Conservation (phyloP, 2,329 filamentous ascomycete genomes). For the Beauveria sp. region DNA sequence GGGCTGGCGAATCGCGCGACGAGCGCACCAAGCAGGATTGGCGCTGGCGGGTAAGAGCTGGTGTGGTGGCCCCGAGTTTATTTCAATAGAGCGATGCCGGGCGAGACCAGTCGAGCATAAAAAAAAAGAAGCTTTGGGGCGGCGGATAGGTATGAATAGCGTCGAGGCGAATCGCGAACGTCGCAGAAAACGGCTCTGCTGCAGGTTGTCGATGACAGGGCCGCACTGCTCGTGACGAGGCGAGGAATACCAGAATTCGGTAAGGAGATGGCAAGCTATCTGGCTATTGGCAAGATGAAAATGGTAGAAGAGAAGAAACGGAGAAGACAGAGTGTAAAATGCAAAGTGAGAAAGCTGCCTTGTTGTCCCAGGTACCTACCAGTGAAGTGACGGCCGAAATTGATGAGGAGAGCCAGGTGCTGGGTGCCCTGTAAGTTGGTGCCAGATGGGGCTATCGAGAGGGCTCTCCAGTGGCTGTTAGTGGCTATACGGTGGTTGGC, state of each 20-base stretch:
- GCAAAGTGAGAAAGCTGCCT: constrained; percentile 11
- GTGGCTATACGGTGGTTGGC: not conserved
- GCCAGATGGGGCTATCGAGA: not conserved
- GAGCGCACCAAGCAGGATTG: not conserved
- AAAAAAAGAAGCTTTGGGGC: constrained; percentile 5
- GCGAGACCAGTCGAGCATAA: not conserved
- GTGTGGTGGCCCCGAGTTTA: not conserved
- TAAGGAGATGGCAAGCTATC: not conserved
- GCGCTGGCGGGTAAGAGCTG: not conserved
- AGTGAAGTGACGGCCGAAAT: not conserved
- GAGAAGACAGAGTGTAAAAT: constrained; percentile 7
- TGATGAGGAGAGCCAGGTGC: not conserved
- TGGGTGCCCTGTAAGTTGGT: not conserved
- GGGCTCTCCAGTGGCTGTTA: not conserved
- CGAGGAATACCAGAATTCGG: not conserved
- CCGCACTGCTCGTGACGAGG: constrained; percentile 1
- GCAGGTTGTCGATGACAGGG: not conserved
- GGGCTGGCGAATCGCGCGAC: constrained; percentile 1
- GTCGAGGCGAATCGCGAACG: not conserved
- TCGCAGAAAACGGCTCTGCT: not conserved
- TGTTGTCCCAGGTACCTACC: constrained; percentile 3
- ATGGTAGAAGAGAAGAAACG: constrained; percentile 7
- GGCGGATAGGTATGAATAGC: constrained; percentile 2
- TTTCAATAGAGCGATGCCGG: constrained; percentile 5
- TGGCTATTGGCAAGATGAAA: constrained; percentile 1